Conservation (phyloP, 1,139 yeast genomes). For the Kodamaea ohmeri region DNA sequence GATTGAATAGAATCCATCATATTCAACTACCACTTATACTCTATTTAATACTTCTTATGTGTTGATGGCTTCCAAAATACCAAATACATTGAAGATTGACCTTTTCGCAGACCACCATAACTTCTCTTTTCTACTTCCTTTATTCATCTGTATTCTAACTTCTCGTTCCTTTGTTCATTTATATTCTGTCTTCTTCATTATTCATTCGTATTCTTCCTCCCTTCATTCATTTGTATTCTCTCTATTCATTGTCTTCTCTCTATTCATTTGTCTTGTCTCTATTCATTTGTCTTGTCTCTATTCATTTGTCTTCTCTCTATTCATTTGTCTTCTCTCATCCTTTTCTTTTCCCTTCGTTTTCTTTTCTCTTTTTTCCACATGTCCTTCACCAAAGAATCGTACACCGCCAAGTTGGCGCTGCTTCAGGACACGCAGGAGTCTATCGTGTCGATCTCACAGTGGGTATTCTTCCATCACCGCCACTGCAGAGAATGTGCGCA, state of each 20-base stretch:
- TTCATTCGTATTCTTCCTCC: not conserved
- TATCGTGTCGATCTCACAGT: conserved; percentile 78
- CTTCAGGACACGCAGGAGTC: conserved; percentile 80
- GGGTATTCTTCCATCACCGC: conserved; percentile 79
- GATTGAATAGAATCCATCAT: no score
- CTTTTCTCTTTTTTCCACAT: conserved; percentile 24
- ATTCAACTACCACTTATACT: no score
- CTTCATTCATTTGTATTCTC: not conserved
- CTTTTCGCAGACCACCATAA: no score
- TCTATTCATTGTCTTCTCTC: not conserved
- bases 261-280: not conserved
- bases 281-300: not conserved
- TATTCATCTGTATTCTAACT: no score
- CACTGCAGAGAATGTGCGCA: conserved; percentile 58
- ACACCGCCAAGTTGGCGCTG: conserved; percentile 54
- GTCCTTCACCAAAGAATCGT: conserved; percentile 61
- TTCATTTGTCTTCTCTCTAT: not conserved
- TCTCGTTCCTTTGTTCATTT: not conserved
- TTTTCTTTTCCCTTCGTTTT: not conserved
- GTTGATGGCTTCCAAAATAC: no score
- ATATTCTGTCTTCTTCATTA: no score
- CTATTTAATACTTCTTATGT: no score
- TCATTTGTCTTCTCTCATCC: not conserved
- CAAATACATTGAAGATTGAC: no score
- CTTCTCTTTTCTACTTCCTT: no score